These are phyloP conservation scores for Fagus sylvatica DNA, from an alignment of 306 rosid genomes.

Conservation along the genomic window DNA sequence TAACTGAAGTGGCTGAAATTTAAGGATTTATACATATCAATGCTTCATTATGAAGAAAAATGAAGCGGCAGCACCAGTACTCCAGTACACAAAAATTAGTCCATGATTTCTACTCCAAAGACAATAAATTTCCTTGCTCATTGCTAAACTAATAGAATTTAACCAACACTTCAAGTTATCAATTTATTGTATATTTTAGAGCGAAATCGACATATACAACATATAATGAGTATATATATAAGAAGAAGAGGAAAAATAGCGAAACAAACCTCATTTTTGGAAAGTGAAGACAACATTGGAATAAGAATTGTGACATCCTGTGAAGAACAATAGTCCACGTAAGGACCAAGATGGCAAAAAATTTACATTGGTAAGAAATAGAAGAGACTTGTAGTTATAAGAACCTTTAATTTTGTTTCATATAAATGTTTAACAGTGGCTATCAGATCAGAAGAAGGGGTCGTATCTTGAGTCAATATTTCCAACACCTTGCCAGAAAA, in stretches of 20 bases:
- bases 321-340: slow-evolving; percentile 29
- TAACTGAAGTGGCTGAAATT: no score
- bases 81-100: no score
- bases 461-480: slow-evolving; percentile 79
- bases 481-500: slow-evolving; percentile 76
- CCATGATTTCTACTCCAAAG: no score
- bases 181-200: neutral
- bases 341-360: slow-evolving; percentile 26
- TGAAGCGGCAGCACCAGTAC: no score
- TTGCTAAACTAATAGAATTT: no score
- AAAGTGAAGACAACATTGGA: slow-evolving; percentile 83
- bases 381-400: slow-evolving; percentile 12
- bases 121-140: no score
- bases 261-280: slow-evolving; percentile 77
- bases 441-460: slow-evolving; percentile 78
- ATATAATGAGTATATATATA: slow-evolving; percentile 13
- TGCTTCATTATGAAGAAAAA: no score
- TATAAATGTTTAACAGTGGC: slow-evolving; percentile 87
- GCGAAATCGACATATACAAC: neutral
- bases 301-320: slow-evolving; percentile 99
- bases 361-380: slow-evolving; percentile 20
- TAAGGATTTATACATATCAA: no score
- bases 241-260: slow-evolving; percentile 15
- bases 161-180: neutral
- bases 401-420: slow-evolving; percentile 88